These are phyloP conservation scores for Candida pseudofarinosa DNA, from an alignment of 805 yeast genomes.

Conservation along the genomic window DNA sequence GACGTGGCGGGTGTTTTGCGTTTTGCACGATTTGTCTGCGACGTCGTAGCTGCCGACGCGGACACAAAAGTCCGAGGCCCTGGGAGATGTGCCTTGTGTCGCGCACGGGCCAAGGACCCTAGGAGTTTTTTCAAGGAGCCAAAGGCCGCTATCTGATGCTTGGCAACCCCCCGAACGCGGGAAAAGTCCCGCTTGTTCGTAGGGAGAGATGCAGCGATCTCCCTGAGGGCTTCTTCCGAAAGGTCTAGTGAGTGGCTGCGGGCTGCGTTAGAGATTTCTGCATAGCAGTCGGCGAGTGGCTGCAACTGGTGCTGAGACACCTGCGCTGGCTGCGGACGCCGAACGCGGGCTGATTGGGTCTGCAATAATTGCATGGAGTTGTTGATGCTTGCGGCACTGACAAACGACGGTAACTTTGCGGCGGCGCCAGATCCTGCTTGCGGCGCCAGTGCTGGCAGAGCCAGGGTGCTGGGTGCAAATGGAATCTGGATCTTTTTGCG, in stretches of 20 bases:
- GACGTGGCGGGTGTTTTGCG: not conserved
- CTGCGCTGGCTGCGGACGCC: not conserved
- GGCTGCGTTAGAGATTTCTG: not conserved
- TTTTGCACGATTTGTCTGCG: not conserved
- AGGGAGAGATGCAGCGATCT: constrained; percentile 56
- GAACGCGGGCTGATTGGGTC: not conserved
- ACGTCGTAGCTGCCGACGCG: not conserved
- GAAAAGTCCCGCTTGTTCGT: constrained; percentile 44
- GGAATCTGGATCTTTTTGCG: constrained; percentile 46
- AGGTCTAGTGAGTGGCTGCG: not conserved
- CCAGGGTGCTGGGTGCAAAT: constrained; percentile 21
- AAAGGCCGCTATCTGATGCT: constrained; percentile 30
- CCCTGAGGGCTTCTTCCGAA: constrained; percentile 37
- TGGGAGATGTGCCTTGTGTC: constrained; percentile 16
- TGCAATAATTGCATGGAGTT: not conserved
- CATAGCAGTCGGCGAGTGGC: not conserved
- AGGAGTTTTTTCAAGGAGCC: constrained; percentile 36
- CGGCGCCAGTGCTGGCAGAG: too few species aligned
- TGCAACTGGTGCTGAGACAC: not conserved
- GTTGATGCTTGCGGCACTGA: constrained; percentile 1
- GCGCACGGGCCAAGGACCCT: constrained; percentile 25
- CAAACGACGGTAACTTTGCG: constrained; percentile 1
- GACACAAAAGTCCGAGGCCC: too few species aligned
- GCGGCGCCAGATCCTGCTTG: not conserved
- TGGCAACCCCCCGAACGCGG: constrained; percentile 31